A percentile compares a stretch with the other conserved stretches of the same genome.
Evolutionary conservation across 805 yeast genomes (phyloP).

Genomic region (Wickerhamiella spandovensis): DNA sequence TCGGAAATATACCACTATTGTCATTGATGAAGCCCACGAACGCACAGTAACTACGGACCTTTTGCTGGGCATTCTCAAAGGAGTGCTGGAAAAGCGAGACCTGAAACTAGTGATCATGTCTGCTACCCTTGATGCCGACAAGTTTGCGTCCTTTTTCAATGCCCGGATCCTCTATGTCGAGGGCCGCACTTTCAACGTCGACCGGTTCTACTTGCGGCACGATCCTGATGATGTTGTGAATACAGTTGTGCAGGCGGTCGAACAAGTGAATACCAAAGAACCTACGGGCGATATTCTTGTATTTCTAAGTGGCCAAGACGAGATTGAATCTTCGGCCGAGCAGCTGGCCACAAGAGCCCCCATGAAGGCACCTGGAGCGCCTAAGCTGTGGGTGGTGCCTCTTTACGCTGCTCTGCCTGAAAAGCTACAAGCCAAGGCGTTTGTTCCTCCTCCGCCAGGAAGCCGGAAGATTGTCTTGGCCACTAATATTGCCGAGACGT

Average conservation of each 20-base stretch:
- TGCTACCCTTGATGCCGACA: constrained; percentile 87
- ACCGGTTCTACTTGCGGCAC: constrained; percentile 47
- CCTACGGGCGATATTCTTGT: constrained; percentile 83
- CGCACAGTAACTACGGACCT: constrained; percentile 86
- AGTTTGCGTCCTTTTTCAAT: constrained; percentile 60
- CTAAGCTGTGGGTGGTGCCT: constrained; percentile 64
- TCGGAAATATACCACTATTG: constrained; percentile 54
- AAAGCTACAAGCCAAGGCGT: constrained; percentile 67
- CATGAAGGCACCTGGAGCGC: constrained; percentile 52
- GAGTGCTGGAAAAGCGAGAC: constrained; percentile 40
- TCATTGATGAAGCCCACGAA: constrained; percentile 97
- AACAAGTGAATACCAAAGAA: constrained; percentile 69
- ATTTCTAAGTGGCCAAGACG: constrained; percentile 94
- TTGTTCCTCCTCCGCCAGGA: constrained; percentile 46
- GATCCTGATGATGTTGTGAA: constrained; percentile 78
- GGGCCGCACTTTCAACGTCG: constrained; percentile 81
- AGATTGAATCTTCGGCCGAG: constrained; percentile 73
- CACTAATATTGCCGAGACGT: constrained; percentile 96
- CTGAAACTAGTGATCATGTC: constrained; percentile 81
- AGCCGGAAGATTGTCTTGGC: constrained; percentile 79
- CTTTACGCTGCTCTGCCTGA: constrained; percentile 92
- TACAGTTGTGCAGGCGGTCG: constrained; percentile 53
- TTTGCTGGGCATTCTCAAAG: constrained; percentile 75
- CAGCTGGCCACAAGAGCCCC: constrained; percentile 35
- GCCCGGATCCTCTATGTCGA: constrained; percentile 81